Evolutionary conservation across 2,329 filamentous ascomycete genomes (phyloP).

Genomic region (Colletotrichum nymphaeae): DNA sequence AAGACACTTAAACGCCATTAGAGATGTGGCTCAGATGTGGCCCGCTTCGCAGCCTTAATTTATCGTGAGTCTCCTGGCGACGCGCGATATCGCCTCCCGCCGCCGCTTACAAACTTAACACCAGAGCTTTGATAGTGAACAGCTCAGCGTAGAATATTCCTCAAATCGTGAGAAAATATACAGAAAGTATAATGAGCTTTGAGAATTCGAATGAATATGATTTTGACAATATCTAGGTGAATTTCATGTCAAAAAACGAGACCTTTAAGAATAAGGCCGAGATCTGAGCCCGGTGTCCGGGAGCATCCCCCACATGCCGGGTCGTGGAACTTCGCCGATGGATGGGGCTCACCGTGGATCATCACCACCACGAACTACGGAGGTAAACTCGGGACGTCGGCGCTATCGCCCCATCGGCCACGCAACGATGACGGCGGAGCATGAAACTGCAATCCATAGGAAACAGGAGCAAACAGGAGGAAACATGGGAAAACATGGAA

Average conservation of each 20-base stretch:
- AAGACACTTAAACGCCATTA: not conserved
- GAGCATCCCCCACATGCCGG: constrained; percentile 2
- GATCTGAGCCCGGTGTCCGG: not conserved
- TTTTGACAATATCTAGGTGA: not conserved
- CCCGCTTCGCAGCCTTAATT: constrained; percentile 13
- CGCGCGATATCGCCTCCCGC: not conserved
- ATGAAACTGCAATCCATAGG: not conserved
- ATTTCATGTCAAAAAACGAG: not conserved
- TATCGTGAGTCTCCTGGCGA: not conserved
- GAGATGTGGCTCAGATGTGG: constrained; percentile 6
- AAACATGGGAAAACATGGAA: not conserved
- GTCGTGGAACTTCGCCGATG: constrained; percentile 19
- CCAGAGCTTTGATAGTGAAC: not conserved
- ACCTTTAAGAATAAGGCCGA: not conserved
- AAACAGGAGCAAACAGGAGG: not conserved
- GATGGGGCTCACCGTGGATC: constrained; percentile 14
- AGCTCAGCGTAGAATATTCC: not conserved
- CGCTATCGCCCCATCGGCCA: constrained; percentile 18
- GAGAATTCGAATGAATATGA: not conserved
- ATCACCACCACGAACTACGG: constrained; percentile 9
- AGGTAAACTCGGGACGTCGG: constrained; percentile 8
- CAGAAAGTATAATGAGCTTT: not conserved
- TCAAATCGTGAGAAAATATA: not conserved
- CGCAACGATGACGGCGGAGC: constrained; percentile 15
- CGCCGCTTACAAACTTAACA: not conserved